Base-by-base conservation (phyloP, 164 flowering plant genomes). In the Chloranthus sessilifolius region DNA sequence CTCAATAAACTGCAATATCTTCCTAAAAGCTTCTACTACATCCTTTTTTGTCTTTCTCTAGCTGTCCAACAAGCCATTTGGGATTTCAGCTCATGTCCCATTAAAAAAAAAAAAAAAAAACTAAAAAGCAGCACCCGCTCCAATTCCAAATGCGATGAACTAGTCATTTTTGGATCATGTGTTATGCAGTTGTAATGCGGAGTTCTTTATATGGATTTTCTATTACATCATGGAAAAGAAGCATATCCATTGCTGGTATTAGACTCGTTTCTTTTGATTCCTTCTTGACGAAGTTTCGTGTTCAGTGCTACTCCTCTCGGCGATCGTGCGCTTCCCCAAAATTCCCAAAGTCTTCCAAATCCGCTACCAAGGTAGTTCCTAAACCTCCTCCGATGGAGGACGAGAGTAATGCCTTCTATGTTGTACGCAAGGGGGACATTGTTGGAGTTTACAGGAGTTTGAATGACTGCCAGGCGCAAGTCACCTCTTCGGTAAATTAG, bases 401-500 rank as follows among this genome's bases (percentile, higher is more conserved):
- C n/a, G 87, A 78, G 48, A 79, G 72, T 48, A 72, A 81, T 21
- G 81, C 68, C 1, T 85, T 85, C 60, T 92, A 75, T 71, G 87
- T 92, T 22, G 94, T 92, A 24, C 73, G 96, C 27, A 92, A 88
- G 59, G 98, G 96, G 24, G 98, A 88, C 60, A 16, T 82, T 34
- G 75, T 92, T 46, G 94, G 98, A 8, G 73, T 92, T 46, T 92
- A 79, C 59, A 83, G 69, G 66, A 83, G 61, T 53, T 69, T 85
- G 11, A 64, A 57, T 52, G 96, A 88, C 47, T 88, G 94, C 43
- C 96, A 80, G 50, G 82, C 86, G 31, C 96, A 85, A 82, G 79
- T 78, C 71, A 82, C 92, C 41, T 60, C 80, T 26, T 24, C 35
- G 7, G 28, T 25, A n/a, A 25, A 10, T 45, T n/a, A n/a, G n/a